Evolutionary conservation across 805 yeast genomes (phyloP).

Genomic region (Nakazawaea molendinolei): DNA sequence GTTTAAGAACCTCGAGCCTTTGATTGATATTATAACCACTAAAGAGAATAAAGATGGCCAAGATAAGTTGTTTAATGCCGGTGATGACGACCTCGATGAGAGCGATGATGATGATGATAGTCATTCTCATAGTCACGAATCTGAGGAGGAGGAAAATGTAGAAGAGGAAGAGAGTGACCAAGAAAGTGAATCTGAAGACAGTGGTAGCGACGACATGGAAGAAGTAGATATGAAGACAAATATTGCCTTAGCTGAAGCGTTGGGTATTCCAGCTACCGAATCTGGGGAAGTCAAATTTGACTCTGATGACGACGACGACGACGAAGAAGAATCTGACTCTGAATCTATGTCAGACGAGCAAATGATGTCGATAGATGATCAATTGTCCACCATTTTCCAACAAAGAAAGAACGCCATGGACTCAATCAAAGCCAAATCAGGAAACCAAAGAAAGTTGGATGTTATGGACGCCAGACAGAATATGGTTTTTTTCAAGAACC

Average conservation of each 20-base stretch:
- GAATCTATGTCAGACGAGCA: slow-evolving; percentile 94
- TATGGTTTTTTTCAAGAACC: slow-evolving; percentile 69
- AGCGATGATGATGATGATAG: slow-evolving; percentile 26
- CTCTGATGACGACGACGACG: slow-evolving; percentile 29
- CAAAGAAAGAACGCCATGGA: slow-evolving; percentile 68
- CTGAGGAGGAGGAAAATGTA: slow-evolving; percentile 28
- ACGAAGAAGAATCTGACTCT: slow-evolving; percentile 52
- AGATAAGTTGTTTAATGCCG: slow-evolving; percentile 57
- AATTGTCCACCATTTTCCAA: slow-evolving; percentile 74
- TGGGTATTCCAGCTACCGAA: slow-evolving; percentile 52
- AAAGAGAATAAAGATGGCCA: slow-evolving; percentile 83
- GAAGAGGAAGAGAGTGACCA: slow-evolving; percentile 31
- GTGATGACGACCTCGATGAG: slow-evolving; percentile 30
- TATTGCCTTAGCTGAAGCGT: slow-evolving; percentile 60
- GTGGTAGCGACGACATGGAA: slow-evolving; percentile 40
- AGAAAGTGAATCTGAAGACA: slow-evolving; percentile 23
- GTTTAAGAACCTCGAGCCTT: slow-evolving; percentile 35
- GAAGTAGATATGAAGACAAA: slow-evolving; percentile 41
- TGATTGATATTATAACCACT: slow-evolving; percentile 51
- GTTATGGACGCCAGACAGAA: slow-evolving; percentile 75
- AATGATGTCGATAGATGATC: slow-evolving; percentile 90
- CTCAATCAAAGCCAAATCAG: slow-evolving; percentile 37
- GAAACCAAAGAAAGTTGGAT: slow-evolving; percentile 64
- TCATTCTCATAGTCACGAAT: slow-evolving; percentile 26
- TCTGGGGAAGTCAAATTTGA: slow-evolving; percentile 35